These are phyloP conservation scores for Citrullus mucosospermus DNA, from an alignment of 306 rosid genomes.

Conservation along the genomic window DNA sequence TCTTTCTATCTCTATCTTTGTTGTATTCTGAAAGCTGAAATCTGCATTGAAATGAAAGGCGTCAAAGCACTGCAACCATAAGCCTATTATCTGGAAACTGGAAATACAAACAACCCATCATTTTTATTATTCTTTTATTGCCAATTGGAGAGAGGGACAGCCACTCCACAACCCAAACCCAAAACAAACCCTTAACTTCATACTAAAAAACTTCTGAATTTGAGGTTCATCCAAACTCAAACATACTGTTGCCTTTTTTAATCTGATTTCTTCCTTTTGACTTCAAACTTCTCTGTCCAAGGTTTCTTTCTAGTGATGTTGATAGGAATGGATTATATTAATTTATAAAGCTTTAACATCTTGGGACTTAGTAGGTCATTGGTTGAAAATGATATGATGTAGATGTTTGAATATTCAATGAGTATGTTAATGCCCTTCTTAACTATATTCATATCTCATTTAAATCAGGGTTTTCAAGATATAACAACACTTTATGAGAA, in stretches of 20 bases:
- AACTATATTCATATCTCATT: too few species aligned
- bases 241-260: neutral
- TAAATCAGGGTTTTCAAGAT: too few species aligned
- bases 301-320: neutral
- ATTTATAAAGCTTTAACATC: neutral
- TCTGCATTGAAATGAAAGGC: slow-evolving; percentile 38
- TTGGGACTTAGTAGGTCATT: neutral
- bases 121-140: slow-evolving; percentile 24
- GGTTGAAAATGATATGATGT: neutral
- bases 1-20: neutral
- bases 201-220: neutral
- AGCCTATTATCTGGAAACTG: slow-evolving; percentile 29
- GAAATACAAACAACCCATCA: slow-evolving; percentile 31
- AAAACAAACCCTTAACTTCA: neutral
- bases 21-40: neutral
- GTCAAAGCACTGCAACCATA: slow-evolving; percentile 23
- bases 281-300: neutral
- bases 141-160: slow-evolving; percentile 36
- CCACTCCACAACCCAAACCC: slow-evolving; percentile 5
- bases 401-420: too few species aligned
- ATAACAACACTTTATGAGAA: too few species aligned
- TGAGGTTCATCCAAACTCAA: neutral
- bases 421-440: too few species aligned
- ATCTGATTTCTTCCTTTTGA: neutral
- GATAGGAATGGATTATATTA: neutral